Evolutionary conservation across 139 green algal species (phyloP), one percentile per base, ranked within the genome.

Genomic region (Yamagishiella unicocca): DNA sequence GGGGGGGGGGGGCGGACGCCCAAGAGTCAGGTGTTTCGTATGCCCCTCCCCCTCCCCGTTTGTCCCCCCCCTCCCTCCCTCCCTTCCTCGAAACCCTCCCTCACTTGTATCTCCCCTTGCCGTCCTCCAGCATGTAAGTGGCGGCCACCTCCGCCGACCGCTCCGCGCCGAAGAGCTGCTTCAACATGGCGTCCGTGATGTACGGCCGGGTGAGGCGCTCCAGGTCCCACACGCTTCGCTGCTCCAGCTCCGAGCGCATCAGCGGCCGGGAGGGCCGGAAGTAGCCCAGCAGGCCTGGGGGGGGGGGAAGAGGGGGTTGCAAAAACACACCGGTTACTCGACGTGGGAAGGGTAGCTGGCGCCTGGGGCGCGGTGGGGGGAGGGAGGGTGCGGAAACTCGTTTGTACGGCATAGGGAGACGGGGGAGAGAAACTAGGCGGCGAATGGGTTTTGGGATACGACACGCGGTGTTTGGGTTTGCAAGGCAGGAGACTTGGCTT

Each of bases 231-330:
- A 99, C 89, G n/a, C 97, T 97, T 7, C 91, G 73, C 12, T 45
- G 53, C 82, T 99, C 96, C 45, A 99, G 94, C 90, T 99, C 97
- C 8, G 94, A 81, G 35, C 86, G 62, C 8, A 75, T 93, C 62
- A 98, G 85, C 1, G 97, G 96, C 1, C 96, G 71, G 50, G 89
- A 93, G 43, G 97, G 97, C 8, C 96, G 89, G 93, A 99, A 99
- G 72, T 94, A 94, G 31, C 97, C 97, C 83, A 98, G 90, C n/a
- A 94, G 68, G 37, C 95, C 94, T 77, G 87, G 0, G 79, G n/a
- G 9, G 54, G 33, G 37, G 24, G 55, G 7, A 37, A 8, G 33
- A 54, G 38, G 53, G 22, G 61, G 33, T n/a, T n/a, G n/a, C n/a
- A n/a, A n/a, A n/a, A n/a, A n/a, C n/a, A n/a, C n/a, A n/a, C n/a